Percentiles rank a stretch among this genome's conserved stretches.
Conservation (phyloP, 306 rosid genomes). For the Rosa multiflora region DNA sequence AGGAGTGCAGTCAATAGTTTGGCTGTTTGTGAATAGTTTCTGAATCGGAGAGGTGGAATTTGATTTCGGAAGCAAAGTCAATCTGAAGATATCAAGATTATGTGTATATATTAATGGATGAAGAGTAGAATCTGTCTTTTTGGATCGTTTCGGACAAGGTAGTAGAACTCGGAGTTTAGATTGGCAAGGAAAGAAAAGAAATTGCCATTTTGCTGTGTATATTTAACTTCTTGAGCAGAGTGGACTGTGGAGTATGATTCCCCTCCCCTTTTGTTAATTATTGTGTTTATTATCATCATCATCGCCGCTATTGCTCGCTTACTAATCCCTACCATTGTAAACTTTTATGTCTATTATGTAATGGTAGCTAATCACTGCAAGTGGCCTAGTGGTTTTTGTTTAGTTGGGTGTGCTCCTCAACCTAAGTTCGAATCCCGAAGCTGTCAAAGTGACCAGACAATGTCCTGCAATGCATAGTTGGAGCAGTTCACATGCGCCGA, state of each 20-base stretch:
- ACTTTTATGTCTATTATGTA: constrained; percentile 8
- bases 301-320: constrained; percentile 10
- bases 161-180: constrained; percentile 21
- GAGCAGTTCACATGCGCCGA: too few species aligned
- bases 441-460: too few species aligned
- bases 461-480: too few species aligned
- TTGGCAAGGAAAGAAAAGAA: background rate
- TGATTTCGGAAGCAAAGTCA: constrained; percentile 35
- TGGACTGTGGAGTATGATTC: constrained; percentile 26
- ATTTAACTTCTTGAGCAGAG: too few species aligned
- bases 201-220: constrained; percentile 3
- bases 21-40: constrained; percentile 35
- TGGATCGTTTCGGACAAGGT: constrained; percentile 26
- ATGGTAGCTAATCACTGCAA: background rate
- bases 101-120: constrained; percentile 49
- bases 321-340: constrained; percentile 44
- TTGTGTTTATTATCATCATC: constrained; percentile 8
- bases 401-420: too few species aligned
- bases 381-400: too few species aligned
- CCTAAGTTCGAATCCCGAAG: too few species aligned
- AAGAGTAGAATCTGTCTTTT: constrained; percentile 40
- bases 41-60: constrained; percentile 17
- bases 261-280: constrained; percentile 13
- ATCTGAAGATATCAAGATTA: constrained; percentile 5
- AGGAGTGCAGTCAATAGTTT: background rate